Evolutionary conservation across 805 yeast genomes (phyloP), one percentile per base, ranked within the genome.

Genomic region (Candida patagonica): DNA sequence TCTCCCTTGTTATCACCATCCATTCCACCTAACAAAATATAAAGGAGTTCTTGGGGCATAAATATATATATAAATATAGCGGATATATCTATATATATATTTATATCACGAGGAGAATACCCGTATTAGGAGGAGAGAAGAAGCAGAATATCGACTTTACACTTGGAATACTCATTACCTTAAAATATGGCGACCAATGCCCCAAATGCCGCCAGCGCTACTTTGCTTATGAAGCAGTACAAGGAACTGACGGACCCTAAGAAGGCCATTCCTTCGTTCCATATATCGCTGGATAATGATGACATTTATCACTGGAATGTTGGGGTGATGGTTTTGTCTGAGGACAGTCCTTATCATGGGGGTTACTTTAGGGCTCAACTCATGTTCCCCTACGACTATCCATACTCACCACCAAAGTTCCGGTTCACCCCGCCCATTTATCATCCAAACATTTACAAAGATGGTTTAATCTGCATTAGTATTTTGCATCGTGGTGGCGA

Each of bases 381-480:
- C 95, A 73, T 80, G 51, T 89, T 89, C 63, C 97, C 97, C 5
- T 63, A 68, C 17, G 95, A 87, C 60, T 89, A 80, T 63, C 98
- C 97, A 3, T 89, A 75, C 57, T 68, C 84, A 17, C 98, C 98
- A 22, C 98, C 97, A 31, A 76, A 81, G 26, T 89, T 87, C 66
- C 70, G 94, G 51, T 89, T 89, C 68, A 80, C 89, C 6, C 95
- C 96, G 10, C 80, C 95, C 31, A 84, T 89, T 50, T 88, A 78
- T 64, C 97, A 89, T 56, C 97, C 97, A 20, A 89, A 89, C 59
- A 94, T 89, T 41, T 89, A 89, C 63, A 74, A 85, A 45, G 96
- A 88, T 61, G 97, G 97, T 13, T 67, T 94, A 50, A 70, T 92
- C 35, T 89, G 97, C 68, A 87, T 88, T 45, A 85, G 95, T 38